These are phyloP conservation scores for Herpotrichia juniperi DNA, from an alignment of 2,329 filamentous ascomycete species.

Conservation along the genomic window DNA sequence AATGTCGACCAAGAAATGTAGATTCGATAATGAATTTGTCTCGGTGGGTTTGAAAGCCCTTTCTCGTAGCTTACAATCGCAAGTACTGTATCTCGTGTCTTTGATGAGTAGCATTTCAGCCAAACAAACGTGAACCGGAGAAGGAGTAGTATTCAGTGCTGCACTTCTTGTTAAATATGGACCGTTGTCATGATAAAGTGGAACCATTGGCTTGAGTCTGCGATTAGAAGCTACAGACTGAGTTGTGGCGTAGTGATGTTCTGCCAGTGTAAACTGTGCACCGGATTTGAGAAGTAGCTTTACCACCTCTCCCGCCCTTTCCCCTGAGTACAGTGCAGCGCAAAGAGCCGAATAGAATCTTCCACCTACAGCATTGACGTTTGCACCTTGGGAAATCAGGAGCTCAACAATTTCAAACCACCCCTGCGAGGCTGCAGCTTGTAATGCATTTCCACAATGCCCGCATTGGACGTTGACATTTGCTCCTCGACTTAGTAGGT, in stretches of 20 bases:
- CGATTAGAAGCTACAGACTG: too few species aligned
- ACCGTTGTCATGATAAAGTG: too few species aligned
- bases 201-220: too few species aligned
- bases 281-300: slow-evolving; percentile 5
- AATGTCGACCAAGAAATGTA: slow-evolving; percentile 3
- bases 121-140: too few species aligned
- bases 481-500: slow-evolving; percentile 7
- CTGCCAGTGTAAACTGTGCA: background rate
- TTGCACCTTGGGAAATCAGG: slow-evolving; percentile 6
- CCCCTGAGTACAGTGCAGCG: background rate
- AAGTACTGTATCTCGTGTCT: too few species aligned
- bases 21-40: too few species aligned
- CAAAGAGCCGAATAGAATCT: slow-evolving; percentile 1
- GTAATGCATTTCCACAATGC: slow-evolving; percentile 5
- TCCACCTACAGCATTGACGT: slow-evolving; percentile 4
- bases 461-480: slow-evolving; percentile 3
- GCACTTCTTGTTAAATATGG: too few species aligned
- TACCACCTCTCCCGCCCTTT: background rate
- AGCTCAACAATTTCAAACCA: slow-evolving; percentile 1
- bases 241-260: background rate
- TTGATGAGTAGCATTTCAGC: too few species aligned
- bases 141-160: too few species aligned
- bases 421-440: slow-evolving; percentile 2
- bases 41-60: background rate
- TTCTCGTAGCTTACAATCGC: background rate